Percentiles rank a stretch among this genome's conserved stretches.
Evolutionary conservation across 2,329 filamentous ascomycete genomes (phyloP).

Genomic region (Pezizomycotina sp.): DNA sequence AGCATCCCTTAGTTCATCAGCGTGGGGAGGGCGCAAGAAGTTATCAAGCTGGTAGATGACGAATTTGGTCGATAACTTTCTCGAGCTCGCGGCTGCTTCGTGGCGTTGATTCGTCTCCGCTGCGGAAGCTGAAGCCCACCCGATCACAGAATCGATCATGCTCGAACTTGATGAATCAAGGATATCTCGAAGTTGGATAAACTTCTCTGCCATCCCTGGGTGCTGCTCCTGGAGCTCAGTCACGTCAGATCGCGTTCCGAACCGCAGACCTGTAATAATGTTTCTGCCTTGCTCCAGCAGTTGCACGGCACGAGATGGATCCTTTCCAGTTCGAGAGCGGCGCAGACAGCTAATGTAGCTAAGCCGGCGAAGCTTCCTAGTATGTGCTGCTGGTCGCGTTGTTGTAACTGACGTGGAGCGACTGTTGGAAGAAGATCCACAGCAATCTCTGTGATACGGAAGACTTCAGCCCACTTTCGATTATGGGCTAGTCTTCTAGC

Average conservation of each 20-base stretch:
- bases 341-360: slow-evolving; percentile 12
- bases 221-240: slow-evolving; percentile 11
- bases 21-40: background rate
- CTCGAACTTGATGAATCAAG: background rate
- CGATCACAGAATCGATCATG: slow-evolving; percentile 1
- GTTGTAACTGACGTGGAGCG: slow-evolving; percentile 14
- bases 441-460: slow-evolving; percentile 6
- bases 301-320: slow-evolving; percentile 11
- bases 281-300: slow-evolving; percentile 21
- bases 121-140: background rate
- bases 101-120: too few species aligned
- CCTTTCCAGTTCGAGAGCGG: slow-evolving; percentile 11
- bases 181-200: slow-evolving; percentile 1
- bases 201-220: slow-evolving; percentile 3
- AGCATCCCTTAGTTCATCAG: slow-evolving; percentile 1
- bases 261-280: slow-evolving; percentile 14
- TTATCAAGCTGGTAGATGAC: background rate
- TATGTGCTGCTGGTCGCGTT: slow-evolving; percentile 18
- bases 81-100: background rate
- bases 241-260: slow-evolving; percentile 19
- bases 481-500: too few species aligned
- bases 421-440: slow-evolving; percentile 8
- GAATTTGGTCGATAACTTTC: background rate
- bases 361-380: slow-evolving; percentile 11
- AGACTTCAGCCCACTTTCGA: too few species aligned